Base-by-base conservation (phyloP, 2,329 filamentous ascomycete genomes). In the Paecilomyces fulvus region DNA sequence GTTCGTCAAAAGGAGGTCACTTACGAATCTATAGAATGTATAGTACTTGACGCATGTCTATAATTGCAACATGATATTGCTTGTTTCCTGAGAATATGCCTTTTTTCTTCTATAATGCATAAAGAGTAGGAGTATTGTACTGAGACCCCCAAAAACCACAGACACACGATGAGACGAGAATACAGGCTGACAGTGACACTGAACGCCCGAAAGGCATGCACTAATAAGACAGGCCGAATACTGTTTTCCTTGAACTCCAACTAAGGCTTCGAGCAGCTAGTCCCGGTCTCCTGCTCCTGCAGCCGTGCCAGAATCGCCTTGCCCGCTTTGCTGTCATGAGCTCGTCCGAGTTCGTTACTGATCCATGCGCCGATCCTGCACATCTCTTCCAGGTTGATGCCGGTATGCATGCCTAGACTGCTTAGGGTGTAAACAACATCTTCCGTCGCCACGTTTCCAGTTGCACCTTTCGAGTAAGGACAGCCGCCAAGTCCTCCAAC, bases 401-500 rank as follows among this genome's bases (percentile, higher is more conserved):
- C 84, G 0, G 83, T 86, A 58, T 80, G 75, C 67, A 80, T 78
- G 0, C 84, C 84, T 21, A 86, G 68, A 58, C 81, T 81, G 61
- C 86, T 81, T 56, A 86, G 68, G 3, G 77, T 79, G 64, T 86
- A 81, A 3, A 86, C 75, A 53, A 86, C 63, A 64, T 87, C 84
- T 63, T 87, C 84, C 0, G 83, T 86, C 2, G 82, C 79, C 17
- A 86, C 80, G 67, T 87, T 87, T 0, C 84, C 84, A 1, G 83
- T 87, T 6, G 84, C 84, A 3, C 84, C 84, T 30, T 84, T 84
- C 51, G 80, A 83, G 63, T 81, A 87, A 1, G 84, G 84, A 65
- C 84, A 87, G 0, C 84, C 84, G 43, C 84, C 84, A 17, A 87
- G 72, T 0, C 84, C 84, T 14, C 79, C 83, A 6, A 87, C 84